phyloP scores from a whole-genome alignment of 208 protist species.

The Trichomonas vaginalis region DNA sequence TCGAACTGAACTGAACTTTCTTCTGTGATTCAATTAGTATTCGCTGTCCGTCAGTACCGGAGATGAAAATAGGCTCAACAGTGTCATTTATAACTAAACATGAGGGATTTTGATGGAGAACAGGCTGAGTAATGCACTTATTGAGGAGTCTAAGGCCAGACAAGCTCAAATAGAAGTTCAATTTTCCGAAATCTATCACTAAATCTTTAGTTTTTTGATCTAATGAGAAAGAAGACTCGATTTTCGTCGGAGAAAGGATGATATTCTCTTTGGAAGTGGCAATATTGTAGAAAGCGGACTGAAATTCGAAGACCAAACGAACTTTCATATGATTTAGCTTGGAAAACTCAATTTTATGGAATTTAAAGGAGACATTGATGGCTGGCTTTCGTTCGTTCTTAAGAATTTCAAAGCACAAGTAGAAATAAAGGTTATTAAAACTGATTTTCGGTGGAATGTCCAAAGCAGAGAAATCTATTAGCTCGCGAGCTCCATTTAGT shows the following conservation, averaged over 20 bases:
- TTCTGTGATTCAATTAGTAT: not conserved
- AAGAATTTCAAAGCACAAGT: not conserved
- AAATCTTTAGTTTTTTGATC: not conserved
- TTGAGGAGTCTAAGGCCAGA: not conserved
- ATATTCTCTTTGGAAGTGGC: not conserved
- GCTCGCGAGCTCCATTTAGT: not conserved
- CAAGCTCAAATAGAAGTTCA: not conserved
- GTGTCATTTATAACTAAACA: not conserved
- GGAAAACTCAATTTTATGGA: not conserved
- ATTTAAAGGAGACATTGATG: not conserved
- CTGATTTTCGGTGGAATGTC: not conserved
- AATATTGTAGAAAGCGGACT: not conserved
- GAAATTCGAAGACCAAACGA: not conserved
- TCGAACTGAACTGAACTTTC: not conserved
- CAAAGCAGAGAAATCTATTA: not conserved
- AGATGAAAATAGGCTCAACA: not conserved
- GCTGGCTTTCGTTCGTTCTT: not conserved
- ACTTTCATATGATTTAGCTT: not conserved
- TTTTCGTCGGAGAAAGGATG: not conserved
- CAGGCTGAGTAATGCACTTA: not conserved
- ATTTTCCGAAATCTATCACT: not conserved
- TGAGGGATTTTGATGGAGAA: not conserved
- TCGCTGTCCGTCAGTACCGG: not conserved
- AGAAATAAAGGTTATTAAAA: not conserved
- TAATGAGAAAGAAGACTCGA: not conserved